Percentiles rank a stretch among this genome's conserved stretches.
Conservation (phyloP, 495 filamentous ascomycete species). For the Symbiotaphrina buchneri region DNA sequence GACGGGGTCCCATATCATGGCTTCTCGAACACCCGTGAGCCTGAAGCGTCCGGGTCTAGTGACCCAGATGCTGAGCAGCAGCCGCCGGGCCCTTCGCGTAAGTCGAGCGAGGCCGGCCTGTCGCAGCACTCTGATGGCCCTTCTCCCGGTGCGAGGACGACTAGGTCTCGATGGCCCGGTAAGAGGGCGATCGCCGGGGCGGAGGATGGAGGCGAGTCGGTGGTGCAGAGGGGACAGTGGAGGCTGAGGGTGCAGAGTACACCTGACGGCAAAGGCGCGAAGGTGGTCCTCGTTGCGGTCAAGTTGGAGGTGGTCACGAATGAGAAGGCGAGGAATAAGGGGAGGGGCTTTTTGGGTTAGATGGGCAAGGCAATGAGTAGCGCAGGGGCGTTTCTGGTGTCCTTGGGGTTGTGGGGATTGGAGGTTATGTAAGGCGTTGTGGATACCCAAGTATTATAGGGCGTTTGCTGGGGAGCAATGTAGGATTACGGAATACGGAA, state of each 20-base stretch:
- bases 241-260: conserved; percentile 39
- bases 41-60: conserved; percentile 13
- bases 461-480: too few relatives aligned
- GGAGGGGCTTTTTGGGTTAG: conserved; percentile 49
- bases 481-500: too few relatives aligned
- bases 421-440: too few relatives aligned
- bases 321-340: conserved; percentile 43
- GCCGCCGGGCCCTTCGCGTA: too few relatives aligned
- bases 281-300: conserved; percentile 52
- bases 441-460: too few relatives aligned
- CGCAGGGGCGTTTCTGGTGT: too few relatives aligned
- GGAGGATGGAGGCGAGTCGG: conserved; percentile 32
- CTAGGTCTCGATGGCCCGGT: neutral
- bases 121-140: conserved; percentile 6
- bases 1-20: conserved; percentile 34
- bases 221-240: conserved; percentile 66
- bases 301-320: conserved; percentile 57
- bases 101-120: too few relatives aligned
- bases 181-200: conserved; percentile 10
- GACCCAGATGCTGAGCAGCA: too few relatives aligned
- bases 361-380: too few relatives aligned
- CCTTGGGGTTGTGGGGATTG: too few relatives aligned
- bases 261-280: conserved; percentile 19
- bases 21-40: neutral
- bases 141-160: conserved; percentile 3